A percentile compares a stretch with the other conserved stretches of the same genome.
phyloP scores from a whole-genome alignment of 1,139 yeast genomes.

The Suhomyces anneliseae region DNA sequence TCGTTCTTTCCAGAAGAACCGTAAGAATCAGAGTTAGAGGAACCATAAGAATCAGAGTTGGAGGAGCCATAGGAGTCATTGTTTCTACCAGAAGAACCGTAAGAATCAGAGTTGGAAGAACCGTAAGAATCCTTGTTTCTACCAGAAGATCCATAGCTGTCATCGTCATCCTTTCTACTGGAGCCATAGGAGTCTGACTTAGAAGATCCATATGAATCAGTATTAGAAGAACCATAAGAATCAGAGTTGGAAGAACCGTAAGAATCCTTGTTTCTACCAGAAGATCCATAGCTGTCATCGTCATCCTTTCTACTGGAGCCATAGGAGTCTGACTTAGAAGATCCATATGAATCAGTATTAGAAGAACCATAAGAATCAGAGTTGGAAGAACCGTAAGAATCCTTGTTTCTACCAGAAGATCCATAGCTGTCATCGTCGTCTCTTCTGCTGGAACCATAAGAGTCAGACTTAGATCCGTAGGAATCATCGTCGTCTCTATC shows the following conservation, averaged over 20 bases:
- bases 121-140: conserved; percentile 8
- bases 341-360: conserved; percentile 13
- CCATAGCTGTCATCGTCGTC: conserved; percentile 13
- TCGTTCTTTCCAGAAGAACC: conserved; percentile 7
- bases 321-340: conserved; percentile 15
- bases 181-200: conserved; percentile 16
- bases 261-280: conserved; percentile 9
- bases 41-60: conserved; percentile 13
- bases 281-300: conserved; percentile 13
- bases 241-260: conserved; percentile 16
- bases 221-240: conserved; percentile 17
- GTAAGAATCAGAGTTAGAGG: conserved; percentile 11
- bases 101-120: conserved; percentile 9
- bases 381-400: conserved; percentile 10
- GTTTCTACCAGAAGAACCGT: conserved; percentile 6
- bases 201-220: conserved; percentile 18
- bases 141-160: neutral
- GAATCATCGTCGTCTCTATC: conserved; percentile 13
- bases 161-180: neutral
- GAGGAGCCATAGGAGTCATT: conserved; percentile 15
- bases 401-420: conserved; percentile 7
- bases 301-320: conserved; percentile 14
- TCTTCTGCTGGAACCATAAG: conserved; percentile 10
- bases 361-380: conserved; percentile 13
- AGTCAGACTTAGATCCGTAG: conserved; percentile 14